A percentile compares a stretch with the other conserved stretches of the same genome.
Conservation (phyloP, 2,329 filamentous ascomycete species). For the Fusarium protoensiforme region DNA sequence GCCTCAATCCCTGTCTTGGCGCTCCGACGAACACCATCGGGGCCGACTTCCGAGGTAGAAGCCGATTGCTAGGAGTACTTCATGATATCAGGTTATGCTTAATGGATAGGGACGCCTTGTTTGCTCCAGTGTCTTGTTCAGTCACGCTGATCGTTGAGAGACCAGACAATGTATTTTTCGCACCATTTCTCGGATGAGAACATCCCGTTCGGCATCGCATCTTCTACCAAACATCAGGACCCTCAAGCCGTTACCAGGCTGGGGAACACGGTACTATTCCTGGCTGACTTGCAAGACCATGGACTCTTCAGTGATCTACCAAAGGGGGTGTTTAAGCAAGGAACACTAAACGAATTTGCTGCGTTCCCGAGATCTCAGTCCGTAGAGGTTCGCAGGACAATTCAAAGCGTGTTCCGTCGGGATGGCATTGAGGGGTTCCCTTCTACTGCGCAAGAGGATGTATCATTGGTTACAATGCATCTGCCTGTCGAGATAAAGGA, state of each 20-base stretch:
- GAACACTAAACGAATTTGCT: slow-evolving; percentile 22
- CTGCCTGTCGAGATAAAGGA: slow-evolving; percentile 66
- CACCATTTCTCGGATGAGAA: slow-evolving; percentile 64
- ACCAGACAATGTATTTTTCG: neutral
- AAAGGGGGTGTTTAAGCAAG: neutral
- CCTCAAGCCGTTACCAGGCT: slow-evolving; percentile 63
- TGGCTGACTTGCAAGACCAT: slow-evolving; percentile 52
- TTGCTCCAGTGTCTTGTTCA: neutral
- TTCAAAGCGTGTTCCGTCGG: neutral
- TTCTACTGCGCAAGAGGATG: slow-evolving; percentile 3
- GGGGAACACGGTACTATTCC: slow-evolving; percentile 62
- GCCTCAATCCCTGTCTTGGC: neutral
- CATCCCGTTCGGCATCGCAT: slow-evolving; percentile 65
- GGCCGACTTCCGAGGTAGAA: neutral
- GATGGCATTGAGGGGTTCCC: slow-evolving; percentile 6
- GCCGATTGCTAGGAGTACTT: neutral
- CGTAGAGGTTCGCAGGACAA: neutral
- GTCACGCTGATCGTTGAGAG: neutral
- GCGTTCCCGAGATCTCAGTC: neutral
- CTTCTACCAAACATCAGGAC: slow-evolving; percentile 47
- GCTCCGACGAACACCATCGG: slow-evolving; percentile 2
- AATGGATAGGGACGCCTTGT: neutral
- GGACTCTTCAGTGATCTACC: slow-evolving; percentile 40
- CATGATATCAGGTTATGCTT: neutral
- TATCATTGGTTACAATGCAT: slow-evolving; percentile 53